Conservation (phyloP, 2,329 filamentous ascomycete species). For the Fusarium dimerum region DNA sequence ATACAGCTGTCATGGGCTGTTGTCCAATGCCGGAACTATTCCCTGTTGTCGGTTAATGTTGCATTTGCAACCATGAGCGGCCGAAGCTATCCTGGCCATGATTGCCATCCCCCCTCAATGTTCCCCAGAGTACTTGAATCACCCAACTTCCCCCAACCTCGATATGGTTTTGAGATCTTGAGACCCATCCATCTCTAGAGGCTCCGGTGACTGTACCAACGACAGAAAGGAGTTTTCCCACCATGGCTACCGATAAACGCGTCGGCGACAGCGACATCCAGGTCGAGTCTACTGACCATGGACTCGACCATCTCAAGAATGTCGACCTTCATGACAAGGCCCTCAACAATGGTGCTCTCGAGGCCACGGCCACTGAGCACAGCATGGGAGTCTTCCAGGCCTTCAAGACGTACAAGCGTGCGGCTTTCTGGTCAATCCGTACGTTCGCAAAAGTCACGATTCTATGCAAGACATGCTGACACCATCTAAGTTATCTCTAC, state of each 20-base stretch:
- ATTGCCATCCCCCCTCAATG: background rate
- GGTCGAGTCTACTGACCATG: slow-evolving; percentile 33
- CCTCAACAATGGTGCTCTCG: slow-evolving; percentile 39
- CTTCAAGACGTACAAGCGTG: slow-evolving; percentile 42
- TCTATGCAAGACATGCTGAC: slow-evolving; percentile 3
- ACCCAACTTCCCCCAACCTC: background rate
- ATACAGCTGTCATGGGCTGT: background rate
- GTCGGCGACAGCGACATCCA: slow-evolving; percentile 22
- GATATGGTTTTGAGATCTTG: background rate
- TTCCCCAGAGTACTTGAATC: background rate
- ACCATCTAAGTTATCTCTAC: slow-evolving; percentile 40
- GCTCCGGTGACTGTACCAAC: slow-evolving; percentile 4
- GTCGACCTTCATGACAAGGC: slow-evolving; percentile 39
- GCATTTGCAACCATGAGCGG: slow-evolving; percentile 1
- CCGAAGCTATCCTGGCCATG: background rate
- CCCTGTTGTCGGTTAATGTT: background rate
- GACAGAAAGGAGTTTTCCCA: slow-evolving; percentile 1
- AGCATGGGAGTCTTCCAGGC: slow-evolving; percentile 36
- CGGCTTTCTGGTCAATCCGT: slow-evolving; percentile 43
- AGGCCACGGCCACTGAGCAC: slow-evolving; percentile 40
- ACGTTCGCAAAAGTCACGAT: slow-evolving; percentile 14
- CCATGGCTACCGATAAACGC: slow-evolving; percentile 27
- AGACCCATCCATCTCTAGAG: background rate
- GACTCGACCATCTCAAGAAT: slow-evolving; percentile 34
- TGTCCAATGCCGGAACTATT: background rate